Percentiles rank a stretch among this genome's conserved stretches.
Evolutionary conservation across 2,329 filamentous ascomycete genomes (phyloP).

Genomic region (Bipolaris oryzae): DNA sequence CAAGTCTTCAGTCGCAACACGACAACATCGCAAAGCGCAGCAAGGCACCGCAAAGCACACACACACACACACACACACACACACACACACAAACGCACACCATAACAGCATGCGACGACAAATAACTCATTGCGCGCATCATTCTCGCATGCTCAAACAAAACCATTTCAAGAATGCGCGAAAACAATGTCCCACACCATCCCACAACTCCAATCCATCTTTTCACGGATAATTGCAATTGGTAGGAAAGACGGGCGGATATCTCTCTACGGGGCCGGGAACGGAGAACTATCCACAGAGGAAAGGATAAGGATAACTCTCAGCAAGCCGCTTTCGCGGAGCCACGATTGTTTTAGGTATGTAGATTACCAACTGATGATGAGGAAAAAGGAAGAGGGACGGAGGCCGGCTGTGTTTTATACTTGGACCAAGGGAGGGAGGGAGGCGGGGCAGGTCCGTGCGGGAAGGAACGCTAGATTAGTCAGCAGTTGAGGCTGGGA

Average conservation of each 20-base stretch:
- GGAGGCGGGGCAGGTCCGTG: background rate
- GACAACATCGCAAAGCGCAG: no score
- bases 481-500: conserved; percentile 10
- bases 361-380: conserved; percentile 49
- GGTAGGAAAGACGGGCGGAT: conserved; percentile 49
- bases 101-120: no score
- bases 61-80: no score
- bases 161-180: background rate
- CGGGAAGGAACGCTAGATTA: no score
- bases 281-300: conserved; percentile 50
- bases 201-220: conserved; percentile 52
- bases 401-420: conserved; percentile 31
- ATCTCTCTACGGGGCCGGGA: conserved; percentile 51
- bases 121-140: no score
- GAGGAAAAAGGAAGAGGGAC: conserved; percentile 29
- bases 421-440: no score
- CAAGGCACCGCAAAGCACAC: no score
- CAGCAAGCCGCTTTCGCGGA: conserved; percentile 51
- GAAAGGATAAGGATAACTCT: conserved; percentile 45
- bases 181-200: conserved; percentile 50
- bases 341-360: conserved; percentile 47
- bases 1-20: no score
- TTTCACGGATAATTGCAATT: conserved; percentile 49
- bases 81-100: no score
- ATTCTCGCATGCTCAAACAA: no score